Percentiles rank a stretch among this genome's conserved stretches.
phyloP scores from a whole-genome alignment of 2,329 filamentous ascomycete genomes.

The Pseudocercospora cruenta region DNA sequence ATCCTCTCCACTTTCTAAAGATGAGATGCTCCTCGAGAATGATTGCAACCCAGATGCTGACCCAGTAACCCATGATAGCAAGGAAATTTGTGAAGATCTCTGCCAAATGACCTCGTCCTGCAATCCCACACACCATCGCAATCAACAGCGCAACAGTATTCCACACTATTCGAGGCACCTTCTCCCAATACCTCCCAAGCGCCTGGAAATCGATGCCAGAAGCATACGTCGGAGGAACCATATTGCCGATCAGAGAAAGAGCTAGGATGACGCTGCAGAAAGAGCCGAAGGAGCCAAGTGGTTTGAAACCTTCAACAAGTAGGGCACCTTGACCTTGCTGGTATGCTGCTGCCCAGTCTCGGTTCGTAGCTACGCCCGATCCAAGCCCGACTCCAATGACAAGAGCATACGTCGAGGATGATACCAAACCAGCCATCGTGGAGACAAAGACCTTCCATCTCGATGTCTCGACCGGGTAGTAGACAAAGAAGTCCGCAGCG shows the following conservation, averaged over 20 bases:
- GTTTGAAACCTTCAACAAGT: constrained; percentile 64
- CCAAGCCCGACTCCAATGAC: constrained; percentile 65
- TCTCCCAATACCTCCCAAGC: constrained; percentile 61
- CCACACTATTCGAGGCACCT: constrained; percentile 67
- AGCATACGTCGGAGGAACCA: constrained; percentile 67
- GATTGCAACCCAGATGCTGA: constrained; percentile 67
- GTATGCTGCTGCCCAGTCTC: constrained; percentile 62
- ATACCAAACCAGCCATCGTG: constrained; percentile 59
- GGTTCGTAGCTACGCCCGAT: constrained; percentile 57
- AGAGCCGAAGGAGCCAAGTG: constrained; percentile 65
- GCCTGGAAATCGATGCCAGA: constrained; percentile 70
- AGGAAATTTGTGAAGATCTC: constrained; percentile 71
- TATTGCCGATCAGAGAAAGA: constrained; percentile 67
- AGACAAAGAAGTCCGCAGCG: constrained; percentile 71
- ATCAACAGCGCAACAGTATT: constrained; percentile 65
- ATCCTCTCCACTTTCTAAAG: constrained; percentile 56
- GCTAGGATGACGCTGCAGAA: constrained; percentile 69
- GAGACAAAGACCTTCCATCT: constrained; percentile 59
- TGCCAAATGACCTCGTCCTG: constrained; percentile 62
- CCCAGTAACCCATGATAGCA: constrained; percentile 72
- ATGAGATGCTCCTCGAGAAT: constrained; percentile 64
- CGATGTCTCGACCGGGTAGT: constrained; percentile 60
- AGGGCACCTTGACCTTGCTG: constrained; percentile 59
- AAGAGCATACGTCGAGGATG: constrained; percentile 65
- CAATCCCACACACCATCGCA: constrained; percentile 67